A percentile compares a stretch with the other conserved stretches of the same genome.
Conservation (phyloP, 495 filamentous ascomycete species). For the Amniculicola lignicola region DNA sequence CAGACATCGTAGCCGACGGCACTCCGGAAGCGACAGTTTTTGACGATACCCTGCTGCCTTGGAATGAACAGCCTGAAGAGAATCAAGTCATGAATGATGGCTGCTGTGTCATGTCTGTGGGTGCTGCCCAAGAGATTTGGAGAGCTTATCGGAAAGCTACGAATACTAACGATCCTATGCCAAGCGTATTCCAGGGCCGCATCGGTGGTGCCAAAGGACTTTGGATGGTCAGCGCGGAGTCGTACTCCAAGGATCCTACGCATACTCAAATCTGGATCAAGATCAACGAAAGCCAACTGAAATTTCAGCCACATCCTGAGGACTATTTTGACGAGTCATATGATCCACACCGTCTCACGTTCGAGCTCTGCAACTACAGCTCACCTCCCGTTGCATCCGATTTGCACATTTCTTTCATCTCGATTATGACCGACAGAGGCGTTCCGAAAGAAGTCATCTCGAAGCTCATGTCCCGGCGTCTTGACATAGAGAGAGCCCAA, state of each 20-base stretch:
- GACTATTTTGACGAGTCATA: slow-evolving; percentile 46
- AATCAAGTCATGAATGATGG: slow-evolving; percentile 38
- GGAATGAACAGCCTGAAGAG: slow-evolving; percentile 10
- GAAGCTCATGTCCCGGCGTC: slow-evolving; percentile 55
- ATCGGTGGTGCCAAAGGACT: slow-evolving; percentile 85
- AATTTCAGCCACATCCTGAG: slow-evolving; percentile 62
- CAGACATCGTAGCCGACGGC: slow-evolving; percentile 30
- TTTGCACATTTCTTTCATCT: slow-evolving; percentile 76
- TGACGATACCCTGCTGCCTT: slow-evolving; percentile 30
- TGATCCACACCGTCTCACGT: slow-evolving; percentile 55
- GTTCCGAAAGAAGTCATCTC: slow-evolving; percentile 55
- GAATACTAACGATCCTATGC: slow-evolving; percentile 43
- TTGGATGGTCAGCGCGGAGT: slow-evolving; percentile 68
- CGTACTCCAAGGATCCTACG: slow-evolving; percentile 42
- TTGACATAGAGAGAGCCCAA: slow-evolving; percentile 57
- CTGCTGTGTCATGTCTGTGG: slow-evolving; percentile 37
- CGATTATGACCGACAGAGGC: slow-evolving; percentile 68
- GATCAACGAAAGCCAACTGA: slow-evolving; percentile 73
- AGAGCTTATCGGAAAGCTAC: slow-evolving; percentile 1
- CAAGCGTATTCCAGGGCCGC: slow-evolving; percentile 75
- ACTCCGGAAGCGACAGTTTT: slow-evolving; percentile 33
- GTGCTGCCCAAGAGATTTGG: slow-evolving; percentile 30
- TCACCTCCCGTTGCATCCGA: slow-evolving; percentile 59
- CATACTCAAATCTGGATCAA: slow-evolving; percentile 63
- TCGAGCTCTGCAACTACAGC: slow-evolving; percentile 68